Evolutionary conservation across 1,284 basidiomycete genomes (phyloP), one percentile per base, ranked within the genome.

Genomic region (Sutorius eximius): DNA sequence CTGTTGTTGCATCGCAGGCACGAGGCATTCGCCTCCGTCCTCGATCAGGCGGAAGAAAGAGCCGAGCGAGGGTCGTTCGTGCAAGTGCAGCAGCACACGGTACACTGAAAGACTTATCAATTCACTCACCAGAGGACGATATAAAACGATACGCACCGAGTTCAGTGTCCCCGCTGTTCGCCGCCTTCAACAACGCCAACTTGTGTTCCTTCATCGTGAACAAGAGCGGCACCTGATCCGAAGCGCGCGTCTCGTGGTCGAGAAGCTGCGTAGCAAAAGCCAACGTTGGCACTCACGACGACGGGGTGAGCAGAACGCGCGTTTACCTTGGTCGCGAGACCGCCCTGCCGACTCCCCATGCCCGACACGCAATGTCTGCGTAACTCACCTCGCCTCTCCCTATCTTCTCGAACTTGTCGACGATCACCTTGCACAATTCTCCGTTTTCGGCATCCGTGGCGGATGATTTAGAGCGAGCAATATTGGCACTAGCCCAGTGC

Each of bases 401-500:
- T 18, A 88, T 73, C 51, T 81, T 78, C 64, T 86, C 80, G 55
- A 97, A 95, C 71, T 97, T 97, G 59, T 87, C 84, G 1, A 96
- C 93, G 51, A 98, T 97, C 47, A 86, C 75, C 33, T 76, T 76
- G 63, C 93, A 95, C 6, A 97, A 77, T 43, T 84, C 85, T 44
- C 91, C 89, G 62, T 97, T 93, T 13, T 82, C 85, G 5, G 75
- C 60, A 11, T 79, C 81, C 0, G 79, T 77, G 1, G 80, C 69
- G 0, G 80, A 75, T 0, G 86, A 75, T 60, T 85, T 82, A 9
- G 91, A 85, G 8, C 83, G 82, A 27, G 86, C 72, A 54, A 99
- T 95, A 72, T 97, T 96, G 7, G 92, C 90, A 56, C 87, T 87
- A 0, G 97, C 95, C 97, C 97, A 99, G 69, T 98, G 96, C 63